Evolutionary conservation across 306 rosid genomes (phyloP), one percentile per base, ranked within the genome.

Genomic region (Prosopis cineraria): DNA sequence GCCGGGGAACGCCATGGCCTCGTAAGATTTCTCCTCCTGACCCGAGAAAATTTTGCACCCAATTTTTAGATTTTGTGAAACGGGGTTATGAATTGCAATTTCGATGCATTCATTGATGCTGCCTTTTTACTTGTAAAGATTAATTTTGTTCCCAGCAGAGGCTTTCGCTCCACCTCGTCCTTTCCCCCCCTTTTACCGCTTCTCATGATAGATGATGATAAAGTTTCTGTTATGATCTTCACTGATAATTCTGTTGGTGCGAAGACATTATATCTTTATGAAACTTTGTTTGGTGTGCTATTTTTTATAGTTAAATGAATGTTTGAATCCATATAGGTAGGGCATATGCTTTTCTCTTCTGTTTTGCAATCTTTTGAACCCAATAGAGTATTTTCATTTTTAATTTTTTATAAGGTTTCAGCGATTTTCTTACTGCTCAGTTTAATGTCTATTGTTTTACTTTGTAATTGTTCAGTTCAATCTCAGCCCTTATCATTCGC

Each of bases 1-100:
- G 84, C 91, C 68, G 88, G 88, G 60, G 84, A 87, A 82, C 91
- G 88, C 27, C 88, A 87, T 36, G 82, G 82, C 66, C 91, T 87
- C 19, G 91, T 84, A 74, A 60, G 78, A 4, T 40, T 43, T 68
- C 45, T 22, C 62, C 31, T 20, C 17, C 33, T 2, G 6, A 56
- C 60, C 12, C 4, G 24, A 10, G 0, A 34, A n/a, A 20, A 1
- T 11, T 31, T 29, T 47, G 19, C 34, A 6, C 13, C 14, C 10
- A 12, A 33, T 73, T 73, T 72, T 53, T 72, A 2, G 34, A 34
- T 36, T 72, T 36, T 34, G 1, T 48, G 33, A 31, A 24, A 31
- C 12, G 48, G 20, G 24, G 36, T 34, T 72, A 5, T 52, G 10
- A 36, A 72, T 53, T 52, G 20, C n/a, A 3, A 19, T 17, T 37